Evolutionary conservation across 2,329 filamentous ascomycete genomes (phyloP).

Genomic region (Hortaea sp.): DNA sequence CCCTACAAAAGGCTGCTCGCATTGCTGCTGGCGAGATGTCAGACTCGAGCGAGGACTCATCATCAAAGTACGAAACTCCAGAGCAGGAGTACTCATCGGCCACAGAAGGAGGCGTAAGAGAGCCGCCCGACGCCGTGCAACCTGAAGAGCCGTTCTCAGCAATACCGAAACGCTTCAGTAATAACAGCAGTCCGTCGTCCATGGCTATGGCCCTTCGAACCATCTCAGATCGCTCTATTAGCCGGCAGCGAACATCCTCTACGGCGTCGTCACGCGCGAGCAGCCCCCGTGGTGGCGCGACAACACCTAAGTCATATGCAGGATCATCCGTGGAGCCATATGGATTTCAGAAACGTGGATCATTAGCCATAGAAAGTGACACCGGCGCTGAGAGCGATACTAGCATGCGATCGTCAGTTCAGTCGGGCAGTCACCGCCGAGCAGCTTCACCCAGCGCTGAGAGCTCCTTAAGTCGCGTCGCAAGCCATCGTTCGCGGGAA

Average conservation of each 20-base stretch:
- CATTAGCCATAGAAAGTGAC: conserved; percentile 75
- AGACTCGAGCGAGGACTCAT: conserved; percentile 48
- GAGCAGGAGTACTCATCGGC: conserved; percentile 32
- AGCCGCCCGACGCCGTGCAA: conserved; percentile 26
- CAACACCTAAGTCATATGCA: conserved; percentile 77
- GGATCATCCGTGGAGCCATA: conserved; percentile 42
- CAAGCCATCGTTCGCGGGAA: conserved; percentile 58
- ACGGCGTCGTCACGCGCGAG: conserved; percentile 72
- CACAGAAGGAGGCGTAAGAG: conserved; percentile 44
- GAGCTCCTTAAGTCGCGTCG: conserved; percentile 62
- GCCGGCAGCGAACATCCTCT: conserved; percentile 45
- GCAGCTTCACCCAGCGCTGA: conserved; percentile 90
- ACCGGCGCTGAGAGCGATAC: conserved; percentile 75
- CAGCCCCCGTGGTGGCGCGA: conserved; percentile 73
- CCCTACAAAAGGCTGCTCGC: conserved; percentile 76
- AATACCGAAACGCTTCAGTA: neutral
- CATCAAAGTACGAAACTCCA: conserved; percentile 12
- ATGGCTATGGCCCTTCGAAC: conserved; percentile 48
- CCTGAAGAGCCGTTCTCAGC: conserved; percentile 6
- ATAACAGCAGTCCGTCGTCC: conserved; percentile 33
- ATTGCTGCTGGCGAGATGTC: conserved; percentile 78
- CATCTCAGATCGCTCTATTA: conserved; percentile 40
- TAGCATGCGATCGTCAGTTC: conserved; percentile 71
- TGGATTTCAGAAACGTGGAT: conserved; percentile 60
- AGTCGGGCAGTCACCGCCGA: conserved; percentile 46